Evolutionary conservation across 169 alveolate genomes (phyloP).

Genomic region (Cystoisospora suis): DNA sequence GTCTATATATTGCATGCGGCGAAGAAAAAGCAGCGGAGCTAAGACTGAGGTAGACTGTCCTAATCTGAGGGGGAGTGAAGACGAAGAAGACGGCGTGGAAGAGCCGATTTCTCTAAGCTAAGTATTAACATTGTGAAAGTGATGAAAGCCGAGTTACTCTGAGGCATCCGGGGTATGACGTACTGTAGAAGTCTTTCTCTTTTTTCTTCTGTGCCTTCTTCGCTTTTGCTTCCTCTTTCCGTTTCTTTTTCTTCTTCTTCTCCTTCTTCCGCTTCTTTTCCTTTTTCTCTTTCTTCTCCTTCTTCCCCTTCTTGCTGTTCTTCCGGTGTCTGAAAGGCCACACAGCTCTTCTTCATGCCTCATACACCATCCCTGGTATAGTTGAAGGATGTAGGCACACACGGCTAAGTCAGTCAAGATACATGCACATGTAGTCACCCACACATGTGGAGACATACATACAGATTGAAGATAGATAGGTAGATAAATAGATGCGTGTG

Average conservation of each 20-base stretch:
- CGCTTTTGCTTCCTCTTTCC: background rate
- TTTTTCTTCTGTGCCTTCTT: slow-evolving; percentile 8
- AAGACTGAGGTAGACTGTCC: no score
- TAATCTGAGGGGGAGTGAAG: no score
- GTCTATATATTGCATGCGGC: no score
- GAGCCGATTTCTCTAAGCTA: no score
- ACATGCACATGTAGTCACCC: background rate
- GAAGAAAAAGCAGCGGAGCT: no score
- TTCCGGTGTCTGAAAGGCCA: background rate
- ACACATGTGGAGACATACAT: background rate
- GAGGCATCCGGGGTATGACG: no score
- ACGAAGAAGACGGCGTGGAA: no score
- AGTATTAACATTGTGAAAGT: no score
- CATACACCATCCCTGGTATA: background rate
- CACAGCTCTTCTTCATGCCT: background rate
- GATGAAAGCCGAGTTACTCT: no score
- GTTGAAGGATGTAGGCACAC: background rate
- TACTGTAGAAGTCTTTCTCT: background rate
- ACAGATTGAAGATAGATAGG: background rate
- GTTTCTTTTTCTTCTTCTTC: slow-evolving; percentile 1
- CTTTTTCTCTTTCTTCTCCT: background rate
- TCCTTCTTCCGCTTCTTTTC: background rate
- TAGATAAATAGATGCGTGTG: background rate
- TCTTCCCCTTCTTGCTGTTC: slow-evolving; percentile 17
- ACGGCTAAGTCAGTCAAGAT: background rate